Evolutionary conservation across 2,329 filamentous ascomycete species (phyloP).

Genomic region (Fusarium chaquense): DNA sequence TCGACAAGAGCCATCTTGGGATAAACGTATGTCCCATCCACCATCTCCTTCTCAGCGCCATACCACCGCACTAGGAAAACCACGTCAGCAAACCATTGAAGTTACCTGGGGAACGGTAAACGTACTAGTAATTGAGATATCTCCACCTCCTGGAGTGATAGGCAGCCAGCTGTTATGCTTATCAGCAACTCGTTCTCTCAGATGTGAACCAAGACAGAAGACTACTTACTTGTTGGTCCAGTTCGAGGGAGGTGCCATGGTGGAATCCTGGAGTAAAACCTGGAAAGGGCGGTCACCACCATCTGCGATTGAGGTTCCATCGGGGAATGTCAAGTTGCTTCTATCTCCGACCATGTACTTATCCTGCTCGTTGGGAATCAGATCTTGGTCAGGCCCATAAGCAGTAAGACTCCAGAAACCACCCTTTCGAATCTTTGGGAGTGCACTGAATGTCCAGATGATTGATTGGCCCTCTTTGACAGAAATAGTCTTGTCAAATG

Average conservation of each 20-base stretch:
- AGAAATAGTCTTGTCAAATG: background rate
- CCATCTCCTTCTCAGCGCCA: background rate
- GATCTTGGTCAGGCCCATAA: background rate
- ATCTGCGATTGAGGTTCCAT: background rate
- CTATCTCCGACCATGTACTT: constrained; percentile 1
- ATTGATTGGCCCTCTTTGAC: background rate
- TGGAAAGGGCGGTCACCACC: background rate
- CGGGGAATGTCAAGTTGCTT: background rate
- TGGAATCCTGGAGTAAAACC: background rate
- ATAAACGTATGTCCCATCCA: background rate
- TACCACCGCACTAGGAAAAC: background rate
- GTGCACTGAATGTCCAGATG: background rate
- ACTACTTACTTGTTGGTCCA: background rate
- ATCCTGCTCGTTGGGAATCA: background rate
- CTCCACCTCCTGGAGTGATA: background rate
- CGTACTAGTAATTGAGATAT: background rate
- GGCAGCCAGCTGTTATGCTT: background rate
- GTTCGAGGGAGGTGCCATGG: background rate
- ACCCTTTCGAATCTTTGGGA: background rate
- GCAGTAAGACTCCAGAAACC: background rate
- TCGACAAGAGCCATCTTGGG: background rate
- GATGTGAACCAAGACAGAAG: background rate
- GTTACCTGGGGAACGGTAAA: accelerated
- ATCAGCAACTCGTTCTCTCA: background rate
- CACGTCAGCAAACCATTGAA: background rate